Base-by-base conservation (phyloP, 495 filamentous ascomycete genomes). In the Melanomma pulvis-pyrius region DNA sequence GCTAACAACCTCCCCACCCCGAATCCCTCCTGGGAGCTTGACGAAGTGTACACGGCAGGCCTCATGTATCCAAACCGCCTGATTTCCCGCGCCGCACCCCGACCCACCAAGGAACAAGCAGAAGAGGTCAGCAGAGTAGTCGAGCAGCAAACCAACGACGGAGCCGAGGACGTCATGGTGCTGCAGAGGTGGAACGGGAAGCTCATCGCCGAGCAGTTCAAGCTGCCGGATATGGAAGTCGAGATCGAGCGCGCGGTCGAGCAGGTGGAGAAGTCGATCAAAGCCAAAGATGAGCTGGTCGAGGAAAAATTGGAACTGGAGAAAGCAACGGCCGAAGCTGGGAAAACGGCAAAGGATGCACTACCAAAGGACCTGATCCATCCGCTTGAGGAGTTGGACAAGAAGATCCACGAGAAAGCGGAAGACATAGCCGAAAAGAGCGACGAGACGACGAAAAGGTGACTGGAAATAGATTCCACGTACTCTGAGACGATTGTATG, bases 171-270 rank as follows among this genome's bases (percentile, higher is more conserved):
- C 52, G 72, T 74, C 25, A 78, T 79, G 75, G 59, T 79, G 22
- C 65, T 79, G 30, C 71, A 74, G 65, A 22, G 72, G 9, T 79
- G 78, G 78, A 79, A 79, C 52, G 78, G 77, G 8, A 79, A 79
- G 67, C 67, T 79, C 30, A 76, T 79, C 34, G 78, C 78, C 9
- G 77, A 79, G 51, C 65, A 61, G 1, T 75, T 79, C 52, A 59
- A 74, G 24, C 71, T 96, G 25, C 92, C 93, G 0, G 90, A 91
- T 58, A 84, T 98, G 57, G 88, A 88, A 54, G 77, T 90, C n/a
- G 94, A 98, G 77, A 86, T 96, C 1, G 92, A 97, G 71, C 81
- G 93, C 28, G 93, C 93, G 2, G 89, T 94, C 39, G 85, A 89
- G 80, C 93, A 98, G 79, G 90, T 97, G 1, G 85, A 92, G 71